Conservation (phyloP, 176 grass and related monocot species). For the Themeda triandra region DNA sequence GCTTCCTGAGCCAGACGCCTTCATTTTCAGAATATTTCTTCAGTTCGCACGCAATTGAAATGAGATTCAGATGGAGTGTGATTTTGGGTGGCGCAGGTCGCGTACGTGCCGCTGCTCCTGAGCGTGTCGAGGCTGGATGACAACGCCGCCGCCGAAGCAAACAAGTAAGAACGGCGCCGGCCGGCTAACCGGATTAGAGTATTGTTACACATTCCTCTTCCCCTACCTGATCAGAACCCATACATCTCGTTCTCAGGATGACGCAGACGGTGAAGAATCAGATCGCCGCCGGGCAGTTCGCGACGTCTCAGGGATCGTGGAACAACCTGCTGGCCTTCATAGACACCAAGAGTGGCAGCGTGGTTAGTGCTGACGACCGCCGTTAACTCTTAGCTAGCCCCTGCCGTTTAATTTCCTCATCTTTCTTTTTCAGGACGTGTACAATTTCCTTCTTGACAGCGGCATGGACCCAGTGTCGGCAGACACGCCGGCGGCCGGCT, state of each 20-base stretch:
- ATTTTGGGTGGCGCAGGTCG: slow-evolving; percentile 33
- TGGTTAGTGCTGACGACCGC: slow-evolving; percentile 22
- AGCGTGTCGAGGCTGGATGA: slow-evolving; percentile 66
- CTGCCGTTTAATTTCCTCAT: no score
- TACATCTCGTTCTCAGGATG: slow-evolving; percentile 24
- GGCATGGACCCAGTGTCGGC: slow-evolving; percentile 47
- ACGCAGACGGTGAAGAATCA: slow-evolving; percentile 46
- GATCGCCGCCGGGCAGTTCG: slow-evolving; percentile 34
- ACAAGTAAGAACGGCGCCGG: slow-evolving; percentile 34
- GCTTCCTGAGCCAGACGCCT: no score
- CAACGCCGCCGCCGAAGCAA: slow-evolving; percentile 44
- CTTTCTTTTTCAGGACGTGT: slow-evolving; percentile 41
- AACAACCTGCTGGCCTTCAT: slow-evolving; percentile 41
- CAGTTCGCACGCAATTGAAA: no score
- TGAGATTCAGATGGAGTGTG: neutral
- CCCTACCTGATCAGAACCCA: neutral
- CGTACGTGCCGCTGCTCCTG: slow-evolving; percentile 63
- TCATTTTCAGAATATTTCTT: no score
- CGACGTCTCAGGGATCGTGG: slow-evolving; percentile 20
- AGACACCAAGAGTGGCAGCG: slow-evolving; percentile 37
- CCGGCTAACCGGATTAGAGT: no score
- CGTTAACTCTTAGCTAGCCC: neutral
- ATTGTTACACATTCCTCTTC: neutral
- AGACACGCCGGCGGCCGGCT: neutral
- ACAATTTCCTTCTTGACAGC: slow-evolving; percentile 76